phyloP scores from a whole-genome alignment of 768 basidiomycete genomes.

The Mrakia blollopis region DNA sequence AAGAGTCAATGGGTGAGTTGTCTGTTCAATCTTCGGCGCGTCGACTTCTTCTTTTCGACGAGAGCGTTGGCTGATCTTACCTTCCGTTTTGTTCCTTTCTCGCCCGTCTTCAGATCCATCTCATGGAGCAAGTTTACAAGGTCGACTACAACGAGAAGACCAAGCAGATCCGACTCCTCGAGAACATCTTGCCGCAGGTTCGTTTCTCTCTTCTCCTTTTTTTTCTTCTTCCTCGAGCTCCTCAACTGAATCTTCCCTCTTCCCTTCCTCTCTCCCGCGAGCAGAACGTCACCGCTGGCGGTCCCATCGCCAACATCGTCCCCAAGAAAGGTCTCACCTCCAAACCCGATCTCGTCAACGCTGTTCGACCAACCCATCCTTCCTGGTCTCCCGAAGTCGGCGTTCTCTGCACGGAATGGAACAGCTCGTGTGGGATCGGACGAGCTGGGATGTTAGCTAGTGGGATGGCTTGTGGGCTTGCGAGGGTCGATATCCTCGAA shows the following conservation, averaged over 20 bases:
- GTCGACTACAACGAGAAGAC: constrained; percentile 77
- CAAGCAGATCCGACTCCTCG: constrained; percentile 79
- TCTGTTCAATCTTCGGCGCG: not conserved
- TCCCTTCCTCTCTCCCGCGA: too few relatives aligned
- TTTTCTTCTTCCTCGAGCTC: not conserved
- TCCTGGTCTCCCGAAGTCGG: constrained; percentile 76
- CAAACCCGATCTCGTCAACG: constrained; percentile 36
- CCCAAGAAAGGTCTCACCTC: not conserved
- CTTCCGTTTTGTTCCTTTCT: not conserved
- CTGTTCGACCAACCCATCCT: constrained; percentile 46
- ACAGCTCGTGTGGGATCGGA: constrained; percentile 64
- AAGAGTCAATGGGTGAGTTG: not conserved
- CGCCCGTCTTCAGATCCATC: not conserved
- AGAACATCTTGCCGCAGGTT: constrained; percentile 71
- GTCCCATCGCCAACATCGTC: not conserved
- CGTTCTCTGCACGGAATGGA: constrained; percentile 76
- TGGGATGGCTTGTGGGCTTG: constrained; percentile 76
- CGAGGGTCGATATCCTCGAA: constrained; percentile 68
- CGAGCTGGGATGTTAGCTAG: constrained; percentile 61
- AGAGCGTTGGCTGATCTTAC: not conserved
- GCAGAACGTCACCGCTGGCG: constrained; percentile 28
- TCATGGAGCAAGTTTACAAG: constrained; percentile 54
- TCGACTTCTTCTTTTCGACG: not conserved
- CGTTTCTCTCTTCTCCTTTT: not conserved
- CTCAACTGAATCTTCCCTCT: not conserved